phyloP scores from a whole-genome alignment of 164 flowering plant genomes.

The Echeveria elegans region DNA sequence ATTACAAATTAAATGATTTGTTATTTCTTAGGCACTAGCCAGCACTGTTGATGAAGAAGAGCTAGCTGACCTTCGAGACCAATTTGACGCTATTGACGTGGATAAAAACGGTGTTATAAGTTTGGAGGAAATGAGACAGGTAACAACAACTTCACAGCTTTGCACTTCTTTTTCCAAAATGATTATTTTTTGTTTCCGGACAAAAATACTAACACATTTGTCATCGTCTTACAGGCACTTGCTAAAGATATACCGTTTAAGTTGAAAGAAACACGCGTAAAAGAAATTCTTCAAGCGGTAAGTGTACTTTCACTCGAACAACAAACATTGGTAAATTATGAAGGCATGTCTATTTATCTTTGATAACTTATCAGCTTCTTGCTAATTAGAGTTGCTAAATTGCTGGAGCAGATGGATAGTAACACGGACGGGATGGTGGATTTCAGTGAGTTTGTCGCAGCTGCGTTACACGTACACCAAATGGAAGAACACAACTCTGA shows the following conservation, averaged over 20 bases:
- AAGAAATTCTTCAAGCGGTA: constrained; percentile 95
- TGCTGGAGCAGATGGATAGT: constrained; percentile 70
- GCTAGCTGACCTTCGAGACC: constrained; percentile 73
- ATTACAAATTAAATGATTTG: neutral
- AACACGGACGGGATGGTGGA: constrained; percentile 96
- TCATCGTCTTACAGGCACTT: constrained; percentile 57
- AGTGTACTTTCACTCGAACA: constrained; percentile 8
- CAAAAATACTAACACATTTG: neutral
- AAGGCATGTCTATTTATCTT: neutral
- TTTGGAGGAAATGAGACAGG: constrained; percentile 98
- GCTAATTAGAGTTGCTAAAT: neutral
- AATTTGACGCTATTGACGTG: constrained; percentile 89
- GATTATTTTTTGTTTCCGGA: neutral
- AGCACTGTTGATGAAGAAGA: constrained; percentile 79
- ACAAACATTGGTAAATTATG: too few species aligned
- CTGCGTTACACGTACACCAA: constrained; percentile 88
- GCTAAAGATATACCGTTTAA: constrained; percentile 96
- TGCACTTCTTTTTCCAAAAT: constrained; percentile 7
- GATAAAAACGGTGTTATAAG: constrained; percentile 89
- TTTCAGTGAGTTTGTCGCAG: constrained; percentile 93
- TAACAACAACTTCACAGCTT: constrained; percentile 14
- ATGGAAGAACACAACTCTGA: constrained; percentile 78
- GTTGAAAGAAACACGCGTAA: constrained; percentile 76
- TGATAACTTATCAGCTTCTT: neutral
- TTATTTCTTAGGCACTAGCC: constrained; percentile 66